Base-by-base conservation (phyloP, 106 monocot species). In the Acanthochlamys bracteata region DNA sequence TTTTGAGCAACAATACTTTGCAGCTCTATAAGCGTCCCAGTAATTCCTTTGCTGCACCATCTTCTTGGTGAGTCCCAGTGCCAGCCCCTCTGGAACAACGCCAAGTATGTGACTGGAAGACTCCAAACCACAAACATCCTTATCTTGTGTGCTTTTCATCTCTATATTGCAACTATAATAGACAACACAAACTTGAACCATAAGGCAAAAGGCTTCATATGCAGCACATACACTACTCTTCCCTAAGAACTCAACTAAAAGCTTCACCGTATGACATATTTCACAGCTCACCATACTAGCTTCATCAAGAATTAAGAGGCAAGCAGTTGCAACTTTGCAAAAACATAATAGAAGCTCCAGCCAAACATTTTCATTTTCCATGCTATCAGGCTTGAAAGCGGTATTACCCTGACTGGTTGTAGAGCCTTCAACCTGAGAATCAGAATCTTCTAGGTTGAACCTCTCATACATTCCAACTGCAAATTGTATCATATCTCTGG, bases 1-100 rank as follows among this genome's bases (percentile, higher is more conserved):
- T 66, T 83, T 61, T 59, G 55, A 66, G 61, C 76, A 75, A 59
- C 71, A 76, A 70, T 71, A 81, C 59, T 71, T 83, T 61, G 85
- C 91, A 76, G 65, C 74, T 77, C 72, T 85, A 39, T 92, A 98
- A 24, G 81, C 76, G 42, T 24, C 51, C 98, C 98, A 98, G 25
- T 66, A 75, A 24, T 86, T 86, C 41, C 65, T 66, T 68, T 56
- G 62, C 55, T 68, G 69, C 7, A 81, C 17, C 72, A 88, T 85
- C 10, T 66, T 73, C 65, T 80, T 96, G 22, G 64, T 66, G 47
- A 83, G 76, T 20, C 66, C 67, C 53, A 96, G 77, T 49, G 83
- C 69, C 20, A 27, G 17, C 26, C 53, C 62, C 46, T 96, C 96
- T 63, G 63, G 72, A 66, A 24, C n/a, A 69, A 70, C 42, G 80